A percentile compares a stretch with the other conserved stretches of the same genome.
These are phyloP conservation scores for Podospora fimiseda DNA, from an alignment of 495 filamentous ascomycete genomes.

Conservation along the genomic window DNA sequence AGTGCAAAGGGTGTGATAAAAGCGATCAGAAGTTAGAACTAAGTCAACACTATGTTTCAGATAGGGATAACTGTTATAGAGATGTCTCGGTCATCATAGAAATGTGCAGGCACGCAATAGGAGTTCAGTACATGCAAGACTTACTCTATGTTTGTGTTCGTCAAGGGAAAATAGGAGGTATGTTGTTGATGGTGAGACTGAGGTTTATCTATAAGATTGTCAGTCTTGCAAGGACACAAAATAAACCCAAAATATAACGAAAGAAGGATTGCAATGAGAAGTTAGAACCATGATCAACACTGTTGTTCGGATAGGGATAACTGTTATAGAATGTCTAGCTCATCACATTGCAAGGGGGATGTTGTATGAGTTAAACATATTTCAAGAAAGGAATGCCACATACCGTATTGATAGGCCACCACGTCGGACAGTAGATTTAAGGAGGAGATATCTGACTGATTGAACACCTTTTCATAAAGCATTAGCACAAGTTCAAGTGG, in stretches of 20 bases:
- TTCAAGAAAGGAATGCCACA: background rate
- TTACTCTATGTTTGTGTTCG: background rate
- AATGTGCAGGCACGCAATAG: too few relatives aligned
- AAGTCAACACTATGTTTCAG: slow-evolving; percentile 4
- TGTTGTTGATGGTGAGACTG: too few relatives aligned
- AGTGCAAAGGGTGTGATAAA: background rate
- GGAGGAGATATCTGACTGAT: too few relatives aligned
- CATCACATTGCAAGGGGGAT: background rate
- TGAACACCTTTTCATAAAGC: too few relatives aligned
- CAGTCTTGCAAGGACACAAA: slow-evolving; percentile 8
- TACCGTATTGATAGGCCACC: too few relatives aligned
- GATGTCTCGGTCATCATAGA: slow-evolving; percentile 3
- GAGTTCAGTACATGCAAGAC: too few relatives aligned
- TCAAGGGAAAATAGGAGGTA: too few relatives aligned
- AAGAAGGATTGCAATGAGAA: slow-evolving; percentile 2
- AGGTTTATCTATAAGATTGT: too few relatives aligned
- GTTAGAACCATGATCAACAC: slow-evolving; percentile 3
- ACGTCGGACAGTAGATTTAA: too few relatives aligned
- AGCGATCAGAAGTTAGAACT: slow-evolving; percentile 7
- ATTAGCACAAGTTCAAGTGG: background rate
- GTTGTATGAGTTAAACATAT: background rate
- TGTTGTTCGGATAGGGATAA: slow-evolving; percentile 4
- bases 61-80: slow-evolving; percentile 4
- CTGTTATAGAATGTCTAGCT: slow-evolving; percentile 6
- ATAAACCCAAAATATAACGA: slow-evolving; percentile 3